Percentiles rank a stretch among this genome's conserved stretches.
phyloP scores from a whole-genome alignment of 306 rosid species.

The Malus sieversii region DNA sequence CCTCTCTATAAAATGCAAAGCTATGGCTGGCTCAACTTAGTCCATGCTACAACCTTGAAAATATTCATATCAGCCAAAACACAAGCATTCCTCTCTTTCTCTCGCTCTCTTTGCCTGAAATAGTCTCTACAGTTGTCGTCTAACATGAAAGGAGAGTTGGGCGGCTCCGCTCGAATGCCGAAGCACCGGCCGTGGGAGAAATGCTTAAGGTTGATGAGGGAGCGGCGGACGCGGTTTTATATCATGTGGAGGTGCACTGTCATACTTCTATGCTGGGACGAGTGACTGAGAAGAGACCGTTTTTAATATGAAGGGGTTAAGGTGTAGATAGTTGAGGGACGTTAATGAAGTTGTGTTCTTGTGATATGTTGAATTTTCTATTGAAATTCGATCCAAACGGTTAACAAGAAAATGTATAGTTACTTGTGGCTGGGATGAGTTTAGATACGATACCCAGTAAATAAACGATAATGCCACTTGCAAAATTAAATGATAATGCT shows the following conservation, averaged over 20 bases:
- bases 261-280: conserved; percentile 51
- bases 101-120: not conserved
- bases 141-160: conserved; percentile 28
- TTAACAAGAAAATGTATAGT: not conserved
- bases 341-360: not conserved
- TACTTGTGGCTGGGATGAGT: not conserved
- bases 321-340: not conserved
- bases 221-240: conserved; percentile 44
- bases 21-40: not conserved
- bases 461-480: too few species aligned
- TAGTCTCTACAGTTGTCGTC: not conserved
- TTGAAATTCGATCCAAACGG: not conserved
- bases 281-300: not conserved
- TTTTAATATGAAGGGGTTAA: not conserved
- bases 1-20: not conserved
- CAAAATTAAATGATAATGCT: too few species aligned
- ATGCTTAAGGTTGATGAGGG: conserved; percentile 39
- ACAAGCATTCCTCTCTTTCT: not conserved
- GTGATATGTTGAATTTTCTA: not conserved
- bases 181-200: conserved; percentile 29
- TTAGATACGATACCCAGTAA: not conserved
- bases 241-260: conserved; percentile 60
- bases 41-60: not conserved
- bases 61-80: not conserved
- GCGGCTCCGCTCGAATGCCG: conserved; percentile 3